Conservation (phyloP, 495 filamentous ascomycete genomes). For the Neurospora pannonica region DNA sequence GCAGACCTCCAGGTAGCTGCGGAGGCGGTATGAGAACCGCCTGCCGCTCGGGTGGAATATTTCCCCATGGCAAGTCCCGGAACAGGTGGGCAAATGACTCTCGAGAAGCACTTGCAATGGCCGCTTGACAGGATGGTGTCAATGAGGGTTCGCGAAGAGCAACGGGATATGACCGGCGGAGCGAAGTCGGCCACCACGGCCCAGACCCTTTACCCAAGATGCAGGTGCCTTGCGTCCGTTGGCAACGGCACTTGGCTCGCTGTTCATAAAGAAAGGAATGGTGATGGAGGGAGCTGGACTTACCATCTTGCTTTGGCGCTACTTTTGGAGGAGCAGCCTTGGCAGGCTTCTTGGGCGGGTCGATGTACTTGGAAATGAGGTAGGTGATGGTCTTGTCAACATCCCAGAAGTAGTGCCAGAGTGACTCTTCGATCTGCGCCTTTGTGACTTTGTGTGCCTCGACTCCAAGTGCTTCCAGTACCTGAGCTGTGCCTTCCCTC, state of each 20-base stretch:
- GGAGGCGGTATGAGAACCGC: conserved; percentile 58
- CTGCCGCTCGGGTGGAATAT: conserved; percentile 58
- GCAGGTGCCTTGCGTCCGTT: background rate
- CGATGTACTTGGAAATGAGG: conserved; percentile 51
- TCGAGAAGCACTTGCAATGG: background rate
- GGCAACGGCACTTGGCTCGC: background rate
- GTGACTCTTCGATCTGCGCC: conserved; percentile 71
- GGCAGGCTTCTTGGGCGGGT: conserved; percentile 21
- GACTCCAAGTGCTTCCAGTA: conserved; percentile 44
- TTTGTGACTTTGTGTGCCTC: conserved; percentile 46
- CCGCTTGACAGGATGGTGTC: background rate
- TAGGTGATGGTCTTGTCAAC: conserved; percentile 74
- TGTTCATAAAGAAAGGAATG: background rate
- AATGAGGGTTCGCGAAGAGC: conserved; percentile 2
- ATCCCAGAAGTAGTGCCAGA: conserved; percentile 97
- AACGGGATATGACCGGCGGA: background rate
- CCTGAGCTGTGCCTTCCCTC: conserved; percentile 43
- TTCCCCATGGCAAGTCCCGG: conserved; percentile 76
- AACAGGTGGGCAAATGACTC: conserved; percentile 47
- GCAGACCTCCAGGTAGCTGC: conserved; percentile 52
- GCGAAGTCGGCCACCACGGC: background rate
- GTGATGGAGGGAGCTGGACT: conserved; percentile 18
- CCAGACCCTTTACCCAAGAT: background rate
- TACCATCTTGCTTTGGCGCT: conserved; percentile 41
- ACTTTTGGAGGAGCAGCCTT: conserved; percentile 20